Percentiles rank a stretch among this genome's conserved stretches.
These are phyloP conservation scores for Xylogone sp. DNA, from an alignment of 2,329 filamentous ascomycete species.

Conservation along the genomic window DNA sequence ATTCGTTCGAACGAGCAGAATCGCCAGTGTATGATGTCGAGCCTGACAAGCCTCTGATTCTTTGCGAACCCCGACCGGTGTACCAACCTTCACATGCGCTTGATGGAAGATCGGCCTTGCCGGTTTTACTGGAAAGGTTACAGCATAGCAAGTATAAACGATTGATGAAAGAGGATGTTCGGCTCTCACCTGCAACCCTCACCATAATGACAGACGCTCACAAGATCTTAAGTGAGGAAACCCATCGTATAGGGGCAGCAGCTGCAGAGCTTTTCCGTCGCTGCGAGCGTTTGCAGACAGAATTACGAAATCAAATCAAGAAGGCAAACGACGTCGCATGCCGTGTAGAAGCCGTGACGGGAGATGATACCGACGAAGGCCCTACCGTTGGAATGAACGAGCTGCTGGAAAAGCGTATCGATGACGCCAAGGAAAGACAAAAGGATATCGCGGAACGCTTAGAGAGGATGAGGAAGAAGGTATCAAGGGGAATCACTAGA, in stretches of 20 bases:
- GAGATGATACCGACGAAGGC: slow-evolving; percentile 50
- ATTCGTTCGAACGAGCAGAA: slow-evolving; percentile 40
- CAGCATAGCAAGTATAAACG: slow-evolving; percentile 58
- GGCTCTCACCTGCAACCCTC: slow-evolving; percentile 66
- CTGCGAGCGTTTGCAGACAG: slow-evolving; percentile 63
- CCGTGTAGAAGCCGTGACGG: slow-evolving; percentile 63
- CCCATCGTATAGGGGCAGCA: slow-evolving; percentile 62
- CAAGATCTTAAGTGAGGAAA: slow-evolving; percentile 66
- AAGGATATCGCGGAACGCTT: slow-evolving; percentile 54
- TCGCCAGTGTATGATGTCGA: slow-evolving; percentile 40
- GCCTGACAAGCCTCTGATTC: slow-evolving; percentile 43
- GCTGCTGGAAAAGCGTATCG: slow-evolving; percentile 56
- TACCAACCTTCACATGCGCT: slow-evolving; percentile 63
- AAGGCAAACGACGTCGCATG: slow-evolving; percentile 62
- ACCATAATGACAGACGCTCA: slow-evolving; percentile 71
- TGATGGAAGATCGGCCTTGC: slow-evolving; percentile 52
- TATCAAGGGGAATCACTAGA: slow-evolving; percentile 42
- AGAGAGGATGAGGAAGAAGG: slow-evolving; percentile 51
- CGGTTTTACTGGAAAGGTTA: slow-evolving; percentile 50
- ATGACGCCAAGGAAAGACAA: slow-evolving; percentile 51
- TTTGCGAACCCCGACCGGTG: slow-evolving; percentile 61
- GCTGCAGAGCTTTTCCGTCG: slow-evolving; percentile 71
- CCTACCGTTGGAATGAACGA: slow-evolving; percentile 46
- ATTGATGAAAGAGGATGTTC: slow-evolving; percentile 62
- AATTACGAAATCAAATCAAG: slow-evolving; percentile 63